Evolutionary conservation across 2,329 filamentous ascomycete genomes (phyloP).

Genomic region (Apiospora rasikravindrae): DNA sequence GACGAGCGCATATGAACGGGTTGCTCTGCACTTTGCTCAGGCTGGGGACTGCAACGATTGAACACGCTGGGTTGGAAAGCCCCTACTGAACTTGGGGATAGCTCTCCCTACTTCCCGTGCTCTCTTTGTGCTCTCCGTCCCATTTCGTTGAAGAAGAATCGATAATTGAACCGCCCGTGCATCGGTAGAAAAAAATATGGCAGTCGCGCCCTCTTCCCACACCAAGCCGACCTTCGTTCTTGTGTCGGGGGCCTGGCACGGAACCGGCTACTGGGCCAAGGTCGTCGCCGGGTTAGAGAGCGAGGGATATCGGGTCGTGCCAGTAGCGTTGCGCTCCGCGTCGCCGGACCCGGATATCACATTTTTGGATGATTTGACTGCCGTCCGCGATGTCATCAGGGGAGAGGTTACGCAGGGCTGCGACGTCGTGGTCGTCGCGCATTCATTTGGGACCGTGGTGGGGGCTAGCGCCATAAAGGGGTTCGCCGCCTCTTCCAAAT

Average conservation of each 20-base stretch:
- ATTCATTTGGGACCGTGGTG: neutral
- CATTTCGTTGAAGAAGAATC: neutral
- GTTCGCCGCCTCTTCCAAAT: neutral
- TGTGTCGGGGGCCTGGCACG: neutral
- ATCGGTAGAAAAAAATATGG: neutral
- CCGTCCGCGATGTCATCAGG: constrained; percentile 42
- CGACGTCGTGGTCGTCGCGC: constrained; percentile 6
- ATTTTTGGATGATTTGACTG: constrained; percentile 49
- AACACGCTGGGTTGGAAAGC: no score
- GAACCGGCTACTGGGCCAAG: neutral
- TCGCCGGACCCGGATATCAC: constrained; percentile 39
- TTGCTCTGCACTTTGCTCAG: no score
- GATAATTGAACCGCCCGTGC: neutral
- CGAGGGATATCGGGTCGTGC: neutral
- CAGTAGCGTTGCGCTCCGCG: constrained; percentile 46
- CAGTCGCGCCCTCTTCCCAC: neutral
- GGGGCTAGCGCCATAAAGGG: constrained; percentile 12
- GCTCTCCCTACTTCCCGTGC: no score
- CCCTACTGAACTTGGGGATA: no score
- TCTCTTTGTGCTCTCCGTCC: neutral
- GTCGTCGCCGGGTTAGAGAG: neutral
- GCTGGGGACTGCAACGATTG: no score
- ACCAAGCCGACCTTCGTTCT: constrained; percentile 1
- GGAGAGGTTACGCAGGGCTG: constrained; percentile 35
- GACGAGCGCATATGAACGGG: no score